Percentiles rank a stretch among this genome's conserved stretches.
phyloP scores from a whole-genome alignment of 768 basidiomycete species.

The Boletus rex-veris region DNA sequence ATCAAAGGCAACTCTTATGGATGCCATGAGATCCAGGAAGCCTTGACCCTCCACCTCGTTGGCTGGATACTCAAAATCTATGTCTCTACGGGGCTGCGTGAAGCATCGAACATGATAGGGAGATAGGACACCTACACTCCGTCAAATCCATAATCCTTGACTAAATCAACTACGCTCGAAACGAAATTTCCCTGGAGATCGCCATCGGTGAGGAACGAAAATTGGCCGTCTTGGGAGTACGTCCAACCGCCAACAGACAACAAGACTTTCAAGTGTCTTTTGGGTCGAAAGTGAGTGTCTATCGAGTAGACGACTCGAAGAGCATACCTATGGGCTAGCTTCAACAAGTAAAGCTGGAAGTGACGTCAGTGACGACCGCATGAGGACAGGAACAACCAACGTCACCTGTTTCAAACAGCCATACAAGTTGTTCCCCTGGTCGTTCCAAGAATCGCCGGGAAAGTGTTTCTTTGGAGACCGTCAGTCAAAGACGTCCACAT shows the following conservation, averaged over 20 bases:
- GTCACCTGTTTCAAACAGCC: constrained; percentile 76
- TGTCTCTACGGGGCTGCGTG: constrained; percentile 43
- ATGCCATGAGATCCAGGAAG: constrained; percentile 61
- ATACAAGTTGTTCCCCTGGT: constrained; percentile 74
- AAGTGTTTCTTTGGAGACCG: constrained; percentile 54
- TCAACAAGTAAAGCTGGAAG: constrained; percentile 46
- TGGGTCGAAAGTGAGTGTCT: background rate
- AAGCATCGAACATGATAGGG: background rate
- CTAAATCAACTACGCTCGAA: constrained; percentile 53
- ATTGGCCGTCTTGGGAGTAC: constrained; percentile 67
- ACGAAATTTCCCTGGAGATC: constrained; percentile 56
- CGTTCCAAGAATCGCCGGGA: constrained; percentile 69
- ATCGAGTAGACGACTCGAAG: background rate
- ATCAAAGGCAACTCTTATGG: constrained; percentile 61
- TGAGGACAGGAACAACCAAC: background rate
- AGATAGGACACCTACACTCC: constrained; percentile 50
- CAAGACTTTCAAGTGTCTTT: constrained; percentile 47
- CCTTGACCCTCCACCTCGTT: constrained; percentile 57
- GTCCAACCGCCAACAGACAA: constrained; percentile 64
- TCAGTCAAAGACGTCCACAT: constrained; percentile 9
- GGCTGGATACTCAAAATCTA: constrained; percentile 78
- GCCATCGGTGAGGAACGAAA: constrained; percentile 56
- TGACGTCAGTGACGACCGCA: background rate
- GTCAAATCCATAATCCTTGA: constrained; percentile 78
- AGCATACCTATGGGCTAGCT: constrained; percentile 48